Evolutionary conservation across 1,139 yeast genomes (phyloP), one percentile per base, ranked within the genome.

Genomic region (Yamadazyma dendronema): DNA sequence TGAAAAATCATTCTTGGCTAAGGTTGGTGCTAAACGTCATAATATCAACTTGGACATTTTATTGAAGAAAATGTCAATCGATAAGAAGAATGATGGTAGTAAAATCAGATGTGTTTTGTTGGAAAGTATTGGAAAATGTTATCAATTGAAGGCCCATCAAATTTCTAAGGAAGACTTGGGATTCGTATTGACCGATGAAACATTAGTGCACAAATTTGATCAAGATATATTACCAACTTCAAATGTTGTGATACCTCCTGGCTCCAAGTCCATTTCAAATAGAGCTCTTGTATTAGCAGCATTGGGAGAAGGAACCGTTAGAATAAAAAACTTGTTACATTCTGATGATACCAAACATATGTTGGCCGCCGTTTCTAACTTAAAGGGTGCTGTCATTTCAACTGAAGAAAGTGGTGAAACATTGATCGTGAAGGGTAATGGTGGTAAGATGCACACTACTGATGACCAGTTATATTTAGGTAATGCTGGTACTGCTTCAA

Each of bases 401-500:
- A 74, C 85, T 56, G 94, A 88, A 57, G 90, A 86, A 46, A 89
- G 88, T 51, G 96, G 96, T 46, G 90, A 84, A 53, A 84, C 95
- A 15, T 75, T 92, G 38, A 89, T 90, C 23, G 77, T 92, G 26
- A 74, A 76, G 37, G 98, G 98, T 36, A 84, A 84, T 47, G 96
- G 96, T 38, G 97, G 97, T 34, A 62, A 74, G 25, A 64, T 87
- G 44, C 52, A 72, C 32, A 77, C 86, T 3, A 77, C 85, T 28
- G 63, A 67, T 36, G 70, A 72, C 17, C 85, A 81, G 47, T 70
- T 94, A 39, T 92, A 88, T 61, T 74, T 92, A 44, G 98, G 98
- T 41, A 92, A 92, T 57, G 98, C 99, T 1, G 99, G 99, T 49
- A 92, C 99, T 32, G 97, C 98, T 4, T 87, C 97, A 7, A 77